Evolutionary conservation across 2,329 filamentous ascomycete species (phyloP).

Genomic region (Harringtonia aguacate): DNA sequence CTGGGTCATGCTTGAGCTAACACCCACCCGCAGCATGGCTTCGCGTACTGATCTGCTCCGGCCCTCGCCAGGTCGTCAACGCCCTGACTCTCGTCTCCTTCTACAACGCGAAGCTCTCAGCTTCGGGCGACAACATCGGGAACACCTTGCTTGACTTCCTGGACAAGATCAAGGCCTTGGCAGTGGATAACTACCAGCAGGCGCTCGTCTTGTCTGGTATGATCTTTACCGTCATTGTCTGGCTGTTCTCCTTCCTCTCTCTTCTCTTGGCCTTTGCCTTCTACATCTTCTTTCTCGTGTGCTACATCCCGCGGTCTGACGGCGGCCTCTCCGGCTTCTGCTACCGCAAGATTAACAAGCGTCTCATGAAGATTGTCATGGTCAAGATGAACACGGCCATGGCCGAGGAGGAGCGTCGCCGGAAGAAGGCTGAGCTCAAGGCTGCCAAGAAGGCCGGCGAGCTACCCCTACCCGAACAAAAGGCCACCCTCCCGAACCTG

Average conservation of each 20-base stretch:
- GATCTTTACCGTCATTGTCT: constrained; percentile 84
- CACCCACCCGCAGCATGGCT: constrained; percentile 56
- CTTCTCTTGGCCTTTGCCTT: constrained; percentile 66
- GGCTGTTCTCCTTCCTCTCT: constrained; percentile 70
- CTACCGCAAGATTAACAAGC: constrained; percentile 78
- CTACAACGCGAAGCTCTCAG: constrained; percentile 64
- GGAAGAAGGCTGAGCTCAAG: constrained; percentile 38
- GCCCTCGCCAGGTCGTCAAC: constrained; percentile 85
- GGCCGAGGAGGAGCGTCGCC: constrained; percentile 60
- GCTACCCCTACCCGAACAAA: constrained; percentile 36
- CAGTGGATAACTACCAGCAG: constrained; percentile 63
- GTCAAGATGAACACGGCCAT: constrained; percentile 83
- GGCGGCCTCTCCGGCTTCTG: constrained; percentile 79
- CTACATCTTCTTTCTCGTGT: constrained; percentile 83
- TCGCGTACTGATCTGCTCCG: constrained; percentile 80
- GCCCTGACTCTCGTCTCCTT: constrained; percentile 80
- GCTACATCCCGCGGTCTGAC: constrained; percentile 76
- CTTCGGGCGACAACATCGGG: constrained; percentile 41
- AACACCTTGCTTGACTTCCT: constrained; percentile 67
- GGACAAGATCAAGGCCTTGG: constrained; percentile 65
- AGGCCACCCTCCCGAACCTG: constrained; percentile 55
- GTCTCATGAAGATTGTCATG: constrained; percentile 74
- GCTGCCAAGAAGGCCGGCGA: constrained; percentile 45
- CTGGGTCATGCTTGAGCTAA: background rate
- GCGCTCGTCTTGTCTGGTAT: constrained; percentile 79